phyloP scores from a whole-genome alignment of 1,139 yeast genomes.

The Zygoascus hellenicus region DNA sequence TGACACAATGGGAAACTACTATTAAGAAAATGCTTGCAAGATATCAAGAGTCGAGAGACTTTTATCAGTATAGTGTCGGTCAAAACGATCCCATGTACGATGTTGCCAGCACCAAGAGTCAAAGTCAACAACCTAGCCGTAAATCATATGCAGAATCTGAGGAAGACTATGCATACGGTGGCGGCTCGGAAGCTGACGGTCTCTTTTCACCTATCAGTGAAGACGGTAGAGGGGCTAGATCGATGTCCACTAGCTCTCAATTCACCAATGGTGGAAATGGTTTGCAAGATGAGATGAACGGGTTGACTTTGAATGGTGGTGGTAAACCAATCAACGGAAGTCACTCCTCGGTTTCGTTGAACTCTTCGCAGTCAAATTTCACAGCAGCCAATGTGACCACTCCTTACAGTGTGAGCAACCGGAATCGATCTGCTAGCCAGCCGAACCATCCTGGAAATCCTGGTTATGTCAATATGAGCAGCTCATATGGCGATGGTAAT shows the following conservation, averaged over 20 bases:
- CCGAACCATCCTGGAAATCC: conserved; percentile 11
- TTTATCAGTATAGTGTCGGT: background rate
- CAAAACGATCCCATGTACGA: background rate
- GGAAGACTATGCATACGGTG: background rate
- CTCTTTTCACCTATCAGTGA: conserved; percentile 1
- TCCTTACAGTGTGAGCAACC: conserved; percentile 9
- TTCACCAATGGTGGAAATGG: background rate
- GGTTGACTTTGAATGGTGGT: background rate
- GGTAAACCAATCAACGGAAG: background rate
- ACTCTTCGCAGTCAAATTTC: conserved; percentile 5
- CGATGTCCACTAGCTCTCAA: conserved; percentile 3
- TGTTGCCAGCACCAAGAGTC: background rate
- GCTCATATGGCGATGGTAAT: background rate
- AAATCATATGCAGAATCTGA: conserved; percentile 6
- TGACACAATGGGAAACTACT: conserved; percentile 34
- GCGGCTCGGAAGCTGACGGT: background rate
- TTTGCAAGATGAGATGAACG: conserved; percentile 6
- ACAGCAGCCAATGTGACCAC: conserved; percentile 11
- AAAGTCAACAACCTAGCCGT: background rate
- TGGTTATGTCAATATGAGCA: background rate
- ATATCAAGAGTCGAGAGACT: conserved; percentile 18
- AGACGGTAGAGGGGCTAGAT: background rate
- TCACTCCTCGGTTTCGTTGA: background rate
- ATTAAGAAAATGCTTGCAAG: conserved; percentile 28
- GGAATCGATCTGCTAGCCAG: conserved; percentile 22